Evolutionary conservation across 257 asterid species (phyloP), one percentile per base, ranked within the genome.

Genomic region (Cordia subcordata): DNA sequence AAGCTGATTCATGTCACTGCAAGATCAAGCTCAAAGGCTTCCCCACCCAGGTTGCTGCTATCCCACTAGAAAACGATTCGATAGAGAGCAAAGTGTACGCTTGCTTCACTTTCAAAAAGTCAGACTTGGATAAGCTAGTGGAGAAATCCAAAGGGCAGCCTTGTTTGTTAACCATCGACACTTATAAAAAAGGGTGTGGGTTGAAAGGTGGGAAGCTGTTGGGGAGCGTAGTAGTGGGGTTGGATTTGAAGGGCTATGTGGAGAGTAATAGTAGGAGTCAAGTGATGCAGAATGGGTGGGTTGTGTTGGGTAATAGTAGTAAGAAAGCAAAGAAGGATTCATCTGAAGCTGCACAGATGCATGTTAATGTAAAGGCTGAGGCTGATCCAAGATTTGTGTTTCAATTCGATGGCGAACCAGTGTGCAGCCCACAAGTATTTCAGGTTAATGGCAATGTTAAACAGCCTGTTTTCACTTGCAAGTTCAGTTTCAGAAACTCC

Each of bases 391-490:
- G 99, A 76, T 93, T 93, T 46, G 92, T 93, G 17, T 93, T 93
- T 60, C 82, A 81, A 57, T 93, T 93, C 44, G 99, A 85, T 37
- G 96, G 96, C 0, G 96, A 93, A 66, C 97, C 99, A 11, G 97
- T 89, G 76, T 93, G 99, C 65, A 93, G 99, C 73, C 97, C 97
- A 10, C 97, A 87, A 68, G 92, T 93, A n/a, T 89, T 93, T 72
- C 99, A 89, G 73, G 90, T 93, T 19, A 89, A 93, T 68, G 99
- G 99, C 40, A 83, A 87, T 53, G 85, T 85, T 0, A 81, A 70
- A 64, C 99, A 93, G 65, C 90, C 99, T 0, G 99, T 93, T 66
- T 93, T 93, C 22, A 83, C 94, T 60, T 90, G 97, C 95, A 90
- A 87, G 65, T 93, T 93, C 75, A 73, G 83, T 18, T 81, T 93